Evolutionary conservation across 2,329 filamentous ascomycete species (phyloP).

Genomic region (Cladophialophora carrionii): DNA sequence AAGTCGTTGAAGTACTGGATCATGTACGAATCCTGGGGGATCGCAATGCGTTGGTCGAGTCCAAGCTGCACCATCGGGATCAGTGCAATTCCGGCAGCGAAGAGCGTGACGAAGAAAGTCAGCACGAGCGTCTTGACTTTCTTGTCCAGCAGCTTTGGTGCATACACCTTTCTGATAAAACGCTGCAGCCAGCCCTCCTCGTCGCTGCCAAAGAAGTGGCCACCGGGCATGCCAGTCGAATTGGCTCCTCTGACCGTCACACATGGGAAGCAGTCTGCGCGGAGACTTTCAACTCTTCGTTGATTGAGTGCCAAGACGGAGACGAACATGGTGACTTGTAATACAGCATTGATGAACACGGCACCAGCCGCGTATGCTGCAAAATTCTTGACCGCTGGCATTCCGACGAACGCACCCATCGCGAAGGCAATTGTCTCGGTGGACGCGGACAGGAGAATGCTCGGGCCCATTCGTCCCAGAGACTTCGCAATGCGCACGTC

Average conservation of each 20-base stretch:
- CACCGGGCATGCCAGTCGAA: constrained; percentile 65
- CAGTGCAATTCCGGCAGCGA: constrained; percentile 81
- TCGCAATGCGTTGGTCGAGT: constrained; percentile 89
- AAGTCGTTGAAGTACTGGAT: constrained; percentile 97
- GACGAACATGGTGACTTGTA: constrained; percentile 97
- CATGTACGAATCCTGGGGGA: constrained; percentile 90
- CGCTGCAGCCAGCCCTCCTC: constrained; percentile 82
- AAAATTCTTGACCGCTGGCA: constrained; percentile 98
- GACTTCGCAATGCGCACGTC: constrained; percentile 84
- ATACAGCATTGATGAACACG: constrained; percentile 93
- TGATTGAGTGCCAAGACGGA: constrained; percentile 92
- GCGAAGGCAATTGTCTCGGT: constrained; percentile 95
- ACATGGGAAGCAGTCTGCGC: constrained; percentile 91
- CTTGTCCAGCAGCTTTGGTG: constrained; percentile 76
- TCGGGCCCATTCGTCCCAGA: constrained; percentile 94
- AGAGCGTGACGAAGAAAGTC: constrained; percentile 80
- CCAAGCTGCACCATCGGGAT: constrained; percentile 84
- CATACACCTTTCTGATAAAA: constrained; percentile 89
- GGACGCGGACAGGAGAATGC: constrained; percentile 90
- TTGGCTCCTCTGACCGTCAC: constrained; percentile 77
- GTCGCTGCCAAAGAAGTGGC: constrained; percentile 71
- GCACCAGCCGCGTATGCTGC: constrained; percentile 94
- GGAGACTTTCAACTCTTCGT: constrained; percentile 80
- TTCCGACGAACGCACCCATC: constrained; percentile 88
- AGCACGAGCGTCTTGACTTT: constrained; percentile 78